These are phyloP conservation scores for Stachybotrys chartarum DNA, from an alignment of 2,329 filamentous ascomycete genomes.

Conservation along the genomic window DNA sequence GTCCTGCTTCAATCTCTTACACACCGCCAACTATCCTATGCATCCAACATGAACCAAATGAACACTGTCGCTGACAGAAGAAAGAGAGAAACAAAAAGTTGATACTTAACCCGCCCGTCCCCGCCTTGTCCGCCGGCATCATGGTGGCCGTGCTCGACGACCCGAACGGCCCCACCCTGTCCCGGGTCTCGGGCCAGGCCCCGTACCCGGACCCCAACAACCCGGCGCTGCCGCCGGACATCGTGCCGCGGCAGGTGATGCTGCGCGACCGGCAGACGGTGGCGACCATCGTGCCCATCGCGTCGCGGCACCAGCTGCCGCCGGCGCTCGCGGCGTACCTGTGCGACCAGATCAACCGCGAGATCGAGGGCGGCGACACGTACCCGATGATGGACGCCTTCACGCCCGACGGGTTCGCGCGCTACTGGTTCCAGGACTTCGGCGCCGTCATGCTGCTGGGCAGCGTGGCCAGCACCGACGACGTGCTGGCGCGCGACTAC, in stretches of 20 bases:
- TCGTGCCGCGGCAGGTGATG: slow-evolving; percentile 69
- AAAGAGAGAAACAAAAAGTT: too few relatives aligned
- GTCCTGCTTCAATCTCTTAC: not conserved
- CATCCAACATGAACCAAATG: too few relatives aligned
- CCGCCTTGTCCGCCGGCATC: slow-evolving; percentile 13
- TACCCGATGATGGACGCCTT: slow-evolving; percentile 82
- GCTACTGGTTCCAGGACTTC: slow-evolving; percentile 90
- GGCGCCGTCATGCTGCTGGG: slow-evolving; percentile 82
- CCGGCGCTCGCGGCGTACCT: slow-evolving; percentile 68
- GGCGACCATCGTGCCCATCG: slow-evolving; percentile 78
- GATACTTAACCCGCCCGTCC: not conserved
- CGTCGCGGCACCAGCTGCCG: slow-evolving; percentile 70
- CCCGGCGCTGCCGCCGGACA: slow-evolving; percentile 59
- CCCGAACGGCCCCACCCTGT: slow-evolving; percentile 62
- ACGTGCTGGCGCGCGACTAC: slow-evolving; percentile 40
- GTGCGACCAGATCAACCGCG: slow-evolving; percentile 76
- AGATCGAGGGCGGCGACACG: slow-evolving; percentile 87
- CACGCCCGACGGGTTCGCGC: slow-evolving; percentile 64
- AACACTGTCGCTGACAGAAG: not conserved
- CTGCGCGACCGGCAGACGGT: slow-evolving; percentile 77
- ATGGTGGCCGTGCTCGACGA: slow-evolving; percentile 80
- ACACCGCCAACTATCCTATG: not conserved
- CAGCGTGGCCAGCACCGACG: slow-evolving; percentile 56
- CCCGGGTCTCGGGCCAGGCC: slow-evolving; percentile 58
- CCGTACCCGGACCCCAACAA: slow-evolving; percentile 58